These are phyloP conservation scores for Phytophthora fragariaefolia DNA, from an alignment of 352 stramenopile species.

Conservation along the genomic window DNA sequence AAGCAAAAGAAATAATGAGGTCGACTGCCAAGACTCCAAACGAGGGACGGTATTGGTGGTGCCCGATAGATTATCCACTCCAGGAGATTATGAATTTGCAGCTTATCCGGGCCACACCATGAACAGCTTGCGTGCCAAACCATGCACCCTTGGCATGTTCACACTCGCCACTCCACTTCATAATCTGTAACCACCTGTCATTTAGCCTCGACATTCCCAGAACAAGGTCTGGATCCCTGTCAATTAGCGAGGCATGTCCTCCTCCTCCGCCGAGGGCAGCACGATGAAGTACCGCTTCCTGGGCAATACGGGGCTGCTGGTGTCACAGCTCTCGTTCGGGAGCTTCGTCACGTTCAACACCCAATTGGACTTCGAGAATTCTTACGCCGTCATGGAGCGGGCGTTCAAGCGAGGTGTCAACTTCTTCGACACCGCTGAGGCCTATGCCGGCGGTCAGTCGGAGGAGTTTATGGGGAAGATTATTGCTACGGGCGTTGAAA, in stretches of 20 bases:
- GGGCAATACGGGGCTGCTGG: conserved; percentile 51
- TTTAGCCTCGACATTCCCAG: neutral
- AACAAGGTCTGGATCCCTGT: neutral
- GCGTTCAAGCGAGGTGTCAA: conserved; percentile 67
- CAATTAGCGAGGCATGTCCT: neutral
- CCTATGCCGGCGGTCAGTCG: conserved; percentile 51
- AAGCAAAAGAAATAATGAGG: conserved; percentile 23
- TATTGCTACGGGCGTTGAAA: conserved; percentile 51
- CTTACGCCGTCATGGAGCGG: conserved; percentile 56
- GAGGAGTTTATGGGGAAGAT: conserved; percentile 62
- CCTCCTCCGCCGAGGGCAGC: conserved; percentile 7
- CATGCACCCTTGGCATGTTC: too few species aligned
- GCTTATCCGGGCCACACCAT: neutral
- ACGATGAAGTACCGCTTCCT: conserved; percentile 60
- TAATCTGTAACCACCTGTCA: neutral
- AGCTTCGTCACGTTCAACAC: conserved; percentile 55
- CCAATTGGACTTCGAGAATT: conserved; percentile 54
- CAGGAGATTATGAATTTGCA: conserved; percentile 11
- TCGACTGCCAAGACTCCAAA: neutral
- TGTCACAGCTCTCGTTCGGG: conserved; percentile 58
- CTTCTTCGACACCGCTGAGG: conserved; percentile 71
- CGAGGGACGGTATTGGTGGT: neutral
- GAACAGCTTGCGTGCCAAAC: too few species aligned
- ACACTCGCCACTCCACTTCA: too few species aligned
- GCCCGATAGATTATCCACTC: neutral